Evolutionary conservation across 164 flowering plant genomes (phyloP).

Genomic region (Taxillus chinensis): DNA sequence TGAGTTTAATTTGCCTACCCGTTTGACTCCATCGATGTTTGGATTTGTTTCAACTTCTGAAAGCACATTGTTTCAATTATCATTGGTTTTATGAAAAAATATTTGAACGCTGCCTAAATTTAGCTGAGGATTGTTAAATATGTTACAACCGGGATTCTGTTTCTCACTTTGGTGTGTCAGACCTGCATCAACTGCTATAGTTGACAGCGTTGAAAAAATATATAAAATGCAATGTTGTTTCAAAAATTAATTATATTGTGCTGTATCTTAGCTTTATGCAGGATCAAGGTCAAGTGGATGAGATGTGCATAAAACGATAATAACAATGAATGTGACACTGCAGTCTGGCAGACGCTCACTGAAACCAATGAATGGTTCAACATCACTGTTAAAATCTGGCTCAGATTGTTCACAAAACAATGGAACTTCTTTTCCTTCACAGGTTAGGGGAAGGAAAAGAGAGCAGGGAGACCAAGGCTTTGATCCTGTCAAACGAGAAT

Average conservation of each 20-base stretch:
- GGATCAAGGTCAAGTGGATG: slow-evolving; percentile 87
- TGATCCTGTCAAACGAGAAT: slow-evolving; percentile 65
- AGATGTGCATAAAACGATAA: slow-evolving; percentile 46
- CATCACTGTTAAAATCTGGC: slow-evolving; percentile 56
- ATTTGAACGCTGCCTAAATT: too few species aligned
- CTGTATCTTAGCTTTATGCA: slow-evolving; percentile 14
- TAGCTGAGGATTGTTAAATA: too few species aligned
- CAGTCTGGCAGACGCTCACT: slow-evolving; percentile 84
- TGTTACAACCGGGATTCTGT: too few species aligned
- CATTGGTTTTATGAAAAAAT: too few species aligned
- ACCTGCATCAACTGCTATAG: too few species aligned
- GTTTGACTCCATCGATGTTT: too few species aligned
- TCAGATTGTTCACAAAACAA: slow-evolving; percentile 63
- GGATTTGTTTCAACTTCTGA: too few species aligned
- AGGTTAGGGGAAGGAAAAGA: slow-evolving; percentile 69
- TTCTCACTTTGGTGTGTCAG: too few species aligned
- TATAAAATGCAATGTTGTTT: too few species aligned
- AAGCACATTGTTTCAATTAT: too few species aligned
- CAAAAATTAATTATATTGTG: neutral
- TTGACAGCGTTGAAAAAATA: too few species aligned
- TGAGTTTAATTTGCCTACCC: too few species aligned
- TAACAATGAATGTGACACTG: slow-evolving; percentile 78
- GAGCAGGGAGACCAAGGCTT: slow-evolving; percentile 59
- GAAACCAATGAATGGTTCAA: slow-evolving; percentile 56
- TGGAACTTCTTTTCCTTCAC: slow-evolving; percentile 45